Base-by-base conservation (phyloP, 1,139 yeast genomes). In the Casaregolazyma suthepensis region DNA sequence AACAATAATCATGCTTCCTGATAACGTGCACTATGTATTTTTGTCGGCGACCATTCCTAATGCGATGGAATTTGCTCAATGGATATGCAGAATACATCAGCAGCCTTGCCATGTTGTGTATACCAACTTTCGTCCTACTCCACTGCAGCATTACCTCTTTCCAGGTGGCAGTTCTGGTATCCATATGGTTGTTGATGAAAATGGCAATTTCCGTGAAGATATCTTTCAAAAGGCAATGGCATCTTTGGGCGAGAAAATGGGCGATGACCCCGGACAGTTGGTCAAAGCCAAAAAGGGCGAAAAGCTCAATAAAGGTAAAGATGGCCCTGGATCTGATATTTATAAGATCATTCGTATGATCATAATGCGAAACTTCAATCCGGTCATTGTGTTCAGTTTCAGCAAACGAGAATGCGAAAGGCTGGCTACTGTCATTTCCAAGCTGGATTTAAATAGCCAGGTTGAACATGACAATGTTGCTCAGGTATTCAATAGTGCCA, bases 41-140 rank as follows among this genome's bases (percentile, higher is more conserved):
- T 73, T 91, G 45, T 90, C 97, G 3, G 99, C 99, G 1, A 93
- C 99, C 0, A 97, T 93, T 12, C 99, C 99, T 6, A 93, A 93
- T 67, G 94, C 99, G 3, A 87, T 89, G 86, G 97, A 93, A 68
- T 93, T 93, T 75, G 99, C 99, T 9, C 96, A 91, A 66, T 93
- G 99, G 99, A 88, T 94, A 53, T 95, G 96, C 64, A 85, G 88
- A 64, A 91, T 86, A 54, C 99, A 93, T 67, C 78, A 81, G 47
- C 99, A 94, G 70, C 99, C 99, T 1, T 94, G 99, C 68, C 99
- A 94, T 70, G 96, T 94, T 69, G 99, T 94, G 22, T 94, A 93
- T 70, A 94, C 99, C 1, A 96, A 94, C 72, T 94, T 91, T 78
- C 83, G 99, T 70, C 99, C 99, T 23, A 94, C 99, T 10, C 99